Conservation (phyloP, 2,329 filamentous ascomycete species). For the Ophiostoma tasmaniense region DNA sequence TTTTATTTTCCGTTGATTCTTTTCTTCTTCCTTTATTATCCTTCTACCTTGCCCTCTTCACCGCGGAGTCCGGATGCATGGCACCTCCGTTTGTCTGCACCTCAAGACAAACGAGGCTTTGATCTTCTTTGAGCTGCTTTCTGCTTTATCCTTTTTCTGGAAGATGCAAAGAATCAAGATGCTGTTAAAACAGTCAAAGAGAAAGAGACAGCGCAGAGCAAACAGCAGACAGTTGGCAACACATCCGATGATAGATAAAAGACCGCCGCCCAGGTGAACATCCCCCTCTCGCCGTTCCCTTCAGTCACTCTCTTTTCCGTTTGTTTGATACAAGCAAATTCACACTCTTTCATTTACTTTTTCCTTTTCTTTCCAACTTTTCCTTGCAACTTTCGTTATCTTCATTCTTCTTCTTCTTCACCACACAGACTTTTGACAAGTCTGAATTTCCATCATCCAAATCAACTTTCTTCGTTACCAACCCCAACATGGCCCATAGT, state of each 20-base stretch:
- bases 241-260: background rate
- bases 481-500: background rate
- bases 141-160: background rate
- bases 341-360: background rate
- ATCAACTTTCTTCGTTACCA: too few relatives aligned
- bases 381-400: too few relatives aligned
- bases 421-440: background rate
- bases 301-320: background rate
- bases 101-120: background rate
- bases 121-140: background rate
- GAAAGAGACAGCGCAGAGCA: background rate
- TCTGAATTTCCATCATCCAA: too few relatives aligned
- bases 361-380: background rate
- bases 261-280: background rate
- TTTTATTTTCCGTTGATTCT: too few relatives aligned
- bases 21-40: too few relatives aligned
- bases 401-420: background rate
- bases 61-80: background rate
- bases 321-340: background rate
- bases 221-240: background rate
- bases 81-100: background rate
- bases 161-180: too few relatives aligned
- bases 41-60: background rate
- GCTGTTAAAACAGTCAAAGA: background rate
- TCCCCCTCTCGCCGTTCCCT: background rate